phyloP scores from a whole-genome alignment of 106 monocot genomes.

The Agapanthus africanus region DNA sequence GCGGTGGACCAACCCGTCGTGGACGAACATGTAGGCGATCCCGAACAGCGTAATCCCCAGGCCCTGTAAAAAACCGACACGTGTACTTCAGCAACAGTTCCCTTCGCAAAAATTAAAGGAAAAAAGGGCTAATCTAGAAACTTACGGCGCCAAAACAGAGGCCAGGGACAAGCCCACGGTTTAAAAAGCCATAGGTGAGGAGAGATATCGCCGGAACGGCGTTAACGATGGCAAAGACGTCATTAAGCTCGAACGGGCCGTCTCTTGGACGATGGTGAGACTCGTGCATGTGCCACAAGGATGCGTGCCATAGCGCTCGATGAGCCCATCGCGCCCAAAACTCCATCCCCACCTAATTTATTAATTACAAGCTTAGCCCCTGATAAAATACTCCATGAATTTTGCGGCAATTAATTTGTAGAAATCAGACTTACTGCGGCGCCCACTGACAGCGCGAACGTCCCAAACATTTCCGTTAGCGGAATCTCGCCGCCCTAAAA shows the following conservation, averaged over 20 bases:
- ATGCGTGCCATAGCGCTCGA: slow-evolving; percentile 84
- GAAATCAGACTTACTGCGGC: slow-evolving; percentile 54
- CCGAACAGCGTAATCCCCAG: slow-evolving; percentile 93
- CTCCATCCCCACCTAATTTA: slow-evolving; percentile 99
- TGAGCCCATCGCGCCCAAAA: slow-evolving; percentile 97
- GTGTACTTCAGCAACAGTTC: slow-evolving; percentile 1
- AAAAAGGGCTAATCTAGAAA: not conserved
- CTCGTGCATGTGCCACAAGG: slow-evolving; percentile 96
- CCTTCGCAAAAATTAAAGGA: not conserved
- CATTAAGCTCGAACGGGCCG: slow-evolving; percentile 95
- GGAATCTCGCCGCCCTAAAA: slow-evolving; percentile 75
- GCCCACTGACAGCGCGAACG: slow-evolving; percentile 84
- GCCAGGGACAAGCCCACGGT: slow-evolving; percentile 79
- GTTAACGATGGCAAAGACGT: slow-evolving; percentile 87
- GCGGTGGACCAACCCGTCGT: slow-evolving; percentile 90
- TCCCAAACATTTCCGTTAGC: slow-evolving; percentile 79
- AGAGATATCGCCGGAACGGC: slow-evolving; percentile 82
- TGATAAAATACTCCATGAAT: no score
- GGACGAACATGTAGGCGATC: slow-evolving; percentile 98
- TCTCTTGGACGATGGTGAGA: slow-evolving; percentile 90
- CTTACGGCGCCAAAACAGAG: slow-evolving; percentile 98
- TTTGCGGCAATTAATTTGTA: not conserved
- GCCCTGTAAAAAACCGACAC: slow-evolving; percentile 45
- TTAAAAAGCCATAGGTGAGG: slow-evolving; percentile 76
- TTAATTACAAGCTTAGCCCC: no score